Conservation (phyloP, 2,329 filamentous ascomycete genomes). For the Aspergillus transmontanensis region DNA sequence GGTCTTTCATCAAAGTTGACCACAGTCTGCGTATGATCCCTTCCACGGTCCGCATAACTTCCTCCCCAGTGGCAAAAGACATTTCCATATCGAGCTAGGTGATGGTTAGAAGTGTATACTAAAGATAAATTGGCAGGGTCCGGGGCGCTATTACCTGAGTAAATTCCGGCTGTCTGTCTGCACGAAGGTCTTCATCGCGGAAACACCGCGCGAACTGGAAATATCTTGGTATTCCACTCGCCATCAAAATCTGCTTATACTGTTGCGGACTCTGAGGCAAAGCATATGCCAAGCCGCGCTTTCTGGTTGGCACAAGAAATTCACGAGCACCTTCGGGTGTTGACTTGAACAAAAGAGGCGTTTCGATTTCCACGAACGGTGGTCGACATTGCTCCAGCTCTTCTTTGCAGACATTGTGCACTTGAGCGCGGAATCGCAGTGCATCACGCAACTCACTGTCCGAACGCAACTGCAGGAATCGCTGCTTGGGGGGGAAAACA, state of each 20-base stretch:
- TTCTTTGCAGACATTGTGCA: constrained; percentile 56
- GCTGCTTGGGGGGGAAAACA: constrained; percentile 71
- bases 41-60: constrained; percentile 65
- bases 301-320: constrained; percentile 87
- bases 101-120: not conserved
- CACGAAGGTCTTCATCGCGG: constrained; percentile 88
- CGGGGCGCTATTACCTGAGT: constrained; percentile 66
- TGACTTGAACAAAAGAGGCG: constrained; percentile 93
- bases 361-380: constrained; percentile 78
- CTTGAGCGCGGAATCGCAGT: constrained; percentile 68
- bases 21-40: constrained; percentile 60
- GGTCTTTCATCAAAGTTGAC: constrained; percentile 49
- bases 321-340: constrained; percentile 94
- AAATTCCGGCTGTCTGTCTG: constrained; percentile 94
- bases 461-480: constrained; percentile 84
- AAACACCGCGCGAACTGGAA: constrained; percentile 95
- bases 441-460: constrained; percentile 67
- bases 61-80: constrained; percentile 73
- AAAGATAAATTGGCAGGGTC: not conserved
- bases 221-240: constrained; percentile 78
- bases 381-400: constrained; percentile 57
- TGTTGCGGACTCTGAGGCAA: constrained; percentile 96
- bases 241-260: constrained; percentile 98
- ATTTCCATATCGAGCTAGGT: constrained; percentile 85
- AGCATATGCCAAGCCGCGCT: constrained; percentile 77